Conservation (phyloP, 106 monocot species). For the Apostasia shenzhenica region DNA sequence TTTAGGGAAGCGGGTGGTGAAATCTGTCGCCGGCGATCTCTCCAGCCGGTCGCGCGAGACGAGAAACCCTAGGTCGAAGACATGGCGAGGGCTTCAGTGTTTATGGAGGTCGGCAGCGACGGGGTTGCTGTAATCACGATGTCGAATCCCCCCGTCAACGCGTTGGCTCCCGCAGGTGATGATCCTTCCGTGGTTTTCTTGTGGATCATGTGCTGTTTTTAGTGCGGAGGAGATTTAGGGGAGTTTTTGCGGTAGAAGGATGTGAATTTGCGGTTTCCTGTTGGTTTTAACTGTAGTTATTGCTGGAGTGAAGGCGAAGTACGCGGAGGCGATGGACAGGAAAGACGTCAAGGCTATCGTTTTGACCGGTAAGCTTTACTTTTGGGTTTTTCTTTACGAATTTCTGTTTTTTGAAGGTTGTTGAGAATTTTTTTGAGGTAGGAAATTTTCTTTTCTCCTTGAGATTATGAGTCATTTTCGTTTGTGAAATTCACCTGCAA, state of each 20-base stretch:
- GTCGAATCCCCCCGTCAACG: constrained; percentile 22
- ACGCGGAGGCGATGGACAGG: constrained; percentile 64
- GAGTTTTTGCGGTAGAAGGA: neutral
- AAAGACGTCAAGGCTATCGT: constrained; percentile 84
- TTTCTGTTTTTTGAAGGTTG: too few relatives aligned
- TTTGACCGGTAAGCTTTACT: constrained; percentile 55
- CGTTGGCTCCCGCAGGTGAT: constrained; percentile 13
- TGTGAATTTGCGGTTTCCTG: neutral
- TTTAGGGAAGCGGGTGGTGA: too few relatives aligned
- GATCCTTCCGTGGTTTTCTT: too few relatives aligned
- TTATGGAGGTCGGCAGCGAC: constrained; percentile 19
- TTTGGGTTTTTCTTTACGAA: neutral
- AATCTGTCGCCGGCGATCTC: neutral
- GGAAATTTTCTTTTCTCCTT: too few relatives aligned
- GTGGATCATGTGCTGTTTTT: too few relatives aligned
- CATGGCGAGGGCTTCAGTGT: constrained; percentile 10
- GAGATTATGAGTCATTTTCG: too few relatives aligned
- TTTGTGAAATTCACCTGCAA: too few relatives aligned
- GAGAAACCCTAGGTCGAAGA: neutral
- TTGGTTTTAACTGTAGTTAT: constrained; percentile 34
- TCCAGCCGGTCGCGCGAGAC: too few relatives aligned
- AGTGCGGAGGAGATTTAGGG: too few relatives aligned
- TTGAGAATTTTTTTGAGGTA: too few relatives aligned
- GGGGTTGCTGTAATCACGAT: constrained; percentile 28
- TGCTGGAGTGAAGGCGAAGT: constrained; percentile 52